These are phyloP conservation scores for Amoebophrya sp. DNA, from an alignment of 169 alveolate genomes.

Conservation along the genomic window DNA sequence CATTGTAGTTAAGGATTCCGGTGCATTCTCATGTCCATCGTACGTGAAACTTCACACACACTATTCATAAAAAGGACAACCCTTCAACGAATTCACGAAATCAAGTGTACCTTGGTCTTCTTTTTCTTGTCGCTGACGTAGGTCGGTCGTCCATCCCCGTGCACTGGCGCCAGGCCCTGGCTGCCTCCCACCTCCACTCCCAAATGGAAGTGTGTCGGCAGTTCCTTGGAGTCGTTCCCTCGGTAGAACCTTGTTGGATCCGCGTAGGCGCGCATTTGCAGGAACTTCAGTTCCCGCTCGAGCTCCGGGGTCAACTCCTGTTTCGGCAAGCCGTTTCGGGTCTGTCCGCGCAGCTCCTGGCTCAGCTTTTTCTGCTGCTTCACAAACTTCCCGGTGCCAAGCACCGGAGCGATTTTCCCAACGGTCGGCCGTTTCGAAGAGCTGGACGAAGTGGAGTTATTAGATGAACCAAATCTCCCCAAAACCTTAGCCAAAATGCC, in stretches of 20 bases:
- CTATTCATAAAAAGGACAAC: too few relatives aligned
- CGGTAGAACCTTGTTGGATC: not conserved
- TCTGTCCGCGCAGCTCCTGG: not conserved
- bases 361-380: not conserved
- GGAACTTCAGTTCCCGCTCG: not conserved
- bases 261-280: not conserved
- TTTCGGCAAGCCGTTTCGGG: not conserved
- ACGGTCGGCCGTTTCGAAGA: too few relatives aligned
- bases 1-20: too few relatives aligned
- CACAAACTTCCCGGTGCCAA: not conserved
- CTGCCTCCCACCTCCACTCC: not conserved
- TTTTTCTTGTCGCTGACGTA: too few relatives aligned
- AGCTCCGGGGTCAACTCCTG: constrained; percentile 13
- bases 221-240: not conserved
- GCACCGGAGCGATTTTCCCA: too few relatives aligned
- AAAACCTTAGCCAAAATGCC: not conserved
- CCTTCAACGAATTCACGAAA: too few relatives aligned
- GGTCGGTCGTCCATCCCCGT: not conserved
- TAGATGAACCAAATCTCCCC: not conserved
- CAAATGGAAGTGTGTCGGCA: not conserved
- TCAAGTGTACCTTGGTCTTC: not conserved
- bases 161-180: not conserved
- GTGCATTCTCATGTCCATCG: too few relatives aligned
- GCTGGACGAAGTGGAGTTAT: too few relatives aligned
- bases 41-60: too few relatives aligned